Conservation (phyloP, 768 basidiomycete species). For the Suillus hirtellus region DNA sequence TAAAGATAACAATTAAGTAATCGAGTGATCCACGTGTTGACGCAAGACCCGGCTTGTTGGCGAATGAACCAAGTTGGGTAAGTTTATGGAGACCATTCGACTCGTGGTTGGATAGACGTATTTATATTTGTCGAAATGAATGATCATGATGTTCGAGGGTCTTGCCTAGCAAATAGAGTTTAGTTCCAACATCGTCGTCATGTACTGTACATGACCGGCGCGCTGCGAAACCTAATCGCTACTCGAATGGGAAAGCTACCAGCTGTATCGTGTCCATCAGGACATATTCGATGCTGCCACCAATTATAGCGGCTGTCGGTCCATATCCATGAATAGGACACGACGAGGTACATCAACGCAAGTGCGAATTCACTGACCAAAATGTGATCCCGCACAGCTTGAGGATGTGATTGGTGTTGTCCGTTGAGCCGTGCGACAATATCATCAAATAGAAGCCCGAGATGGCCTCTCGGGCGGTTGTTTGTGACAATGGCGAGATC, state of each 20-base stretch:
- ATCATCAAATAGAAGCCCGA: not conserved
- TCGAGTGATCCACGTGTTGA: conserved; percentile 5
- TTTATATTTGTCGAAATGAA: not conserved
- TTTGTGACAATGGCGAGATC: too few species aligned
- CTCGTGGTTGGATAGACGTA: not conserved
- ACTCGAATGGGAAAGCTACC: not conserved
- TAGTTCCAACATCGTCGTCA: not conserved
- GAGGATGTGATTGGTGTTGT: not conserved
- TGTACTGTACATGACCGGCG: not conserved
- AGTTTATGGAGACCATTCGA: not conserved
- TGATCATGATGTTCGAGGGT: not conserved
- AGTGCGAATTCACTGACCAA: not conserved
- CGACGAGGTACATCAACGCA: not conserved
- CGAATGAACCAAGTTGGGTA: not conserved
- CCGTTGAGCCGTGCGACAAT: not conserved
- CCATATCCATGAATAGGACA: not conserved
- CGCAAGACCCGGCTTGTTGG: not conserved
- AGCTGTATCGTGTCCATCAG: not conserved
- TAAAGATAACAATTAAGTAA: conserved; percentile 5
- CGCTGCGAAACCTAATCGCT: not conserved
- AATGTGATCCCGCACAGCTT: not conserved
- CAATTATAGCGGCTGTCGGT: not conserved
- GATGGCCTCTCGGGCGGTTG: not conserved
- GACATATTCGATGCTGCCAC: not conserved
- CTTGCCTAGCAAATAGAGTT: not conserved